phyloP scores from a whole-genome alignment of 306 rosid genomes.

The Sesbania bispinosa region DNA sequence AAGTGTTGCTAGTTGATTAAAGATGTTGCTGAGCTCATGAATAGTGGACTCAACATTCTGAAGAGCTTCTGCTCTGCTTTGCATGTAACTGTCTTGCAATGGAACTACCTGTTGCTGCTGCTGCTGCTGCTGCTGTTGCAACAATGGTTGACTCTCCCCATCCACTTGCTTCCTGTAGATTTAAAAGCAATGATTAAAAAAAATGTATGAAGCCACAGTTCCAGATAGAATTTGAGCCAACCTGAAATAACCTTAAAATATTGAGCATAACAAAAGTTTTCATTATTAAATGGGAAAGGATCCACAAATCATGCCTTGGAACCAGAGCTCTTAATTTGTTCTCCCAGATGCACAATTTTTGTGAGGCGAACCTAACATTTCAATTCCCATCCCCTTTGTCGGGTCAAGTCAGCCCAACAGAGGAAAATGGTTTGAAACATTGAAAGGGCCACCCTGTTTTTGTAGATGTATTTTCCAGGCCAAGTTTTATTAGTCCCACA shows the following conservation, averaged over 20 bases:
- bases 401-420: background rate
- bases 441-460: background rate
- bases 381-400: background rate
- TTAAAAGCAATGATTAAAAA: background rate
- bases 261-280: background rate
- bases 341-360: background rate
- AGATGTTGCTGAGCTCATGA: slow-evolving; percentile 91
- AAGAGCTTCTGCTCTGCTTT: slow-evolving; percentile 97
- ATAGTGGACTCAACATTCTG: slow-evolving; percentile 97
- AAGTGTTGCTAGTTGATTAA: slow-evolving; percentile 91
- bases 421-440: background rate
- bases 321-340: background rate
- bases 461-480: background rate
- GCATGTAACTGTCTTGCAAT: slow-evolving; percentile 91
- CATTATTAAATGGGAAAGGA: background rate
- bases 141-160: slow-evolving; percentile 79
- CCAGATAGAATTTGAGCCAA: slow-evolving; percentile 4
- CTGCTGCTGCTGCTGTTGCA: slow-evolving; percentile 55
- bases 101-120: slow-evolving; percentile 85
- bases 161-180: slow-evolving; percentile 63
- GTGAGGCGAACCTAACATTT: background rate
- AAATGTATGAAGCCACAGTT: background rate
- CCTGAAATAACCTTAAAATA: background rate
- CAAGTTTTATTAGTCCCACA: background rate
- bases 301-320: background rate